Base-by-base conservation (phyloP, 768 basidiomycete species). In the Phaeotremella skinneri region DNA sequence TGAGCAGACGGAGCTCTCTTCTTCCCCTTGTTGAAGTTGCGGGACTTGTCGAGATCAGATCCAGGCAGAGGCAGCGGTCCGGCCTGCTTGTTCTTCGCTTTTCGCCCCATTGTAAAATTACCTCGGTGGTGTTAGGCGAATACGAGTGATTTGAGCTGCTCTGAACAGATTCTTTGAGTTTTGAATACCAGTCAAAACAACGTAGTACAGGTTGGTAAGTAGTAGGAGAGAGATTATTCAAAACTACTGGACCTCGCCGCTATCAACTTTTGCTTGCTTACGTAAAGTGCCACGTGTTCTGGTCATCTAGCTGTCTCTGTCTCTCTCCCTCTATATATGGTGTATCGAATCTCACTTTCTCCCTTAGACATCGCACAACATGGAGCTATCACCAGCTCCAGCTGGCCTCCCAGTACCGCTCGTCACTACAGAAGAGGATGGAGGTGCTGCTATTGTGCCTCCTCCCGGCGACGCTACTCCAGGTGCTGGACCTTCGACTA, bases 41-140 rank as follows among this genome's bases (percentile, higher is more conserved):
- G 51, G 21, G 68, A 64, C 48, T 51, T 56, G 50, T 68, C 62
- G 4, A 63, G 56, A 16, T 70, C 63, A 4, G 68, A 67, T 5
- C 72, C 74, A 0, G 66, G 64, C n/a, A 77, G 43, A 47, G 76
- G 74, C 20, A 37, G 49, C 0, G 71, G 70, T 5, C 62, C 54
- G 0, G 65, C 67, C 56, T 77, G 76, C 70, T 77, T 77, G 63
- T 72, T 70, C 56, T 64, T 60, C 50, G 70, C 69, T 66, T 72
- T 71, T 52, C 73, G 59, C 56, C 76, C 76, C 76, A 77, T 77
- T 29, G 30, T 63, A 5, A 21, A 21, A 39, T 39, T 9, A 39
- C n/a, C n/a, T 39, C n/a, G n/a, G 37, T 39, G 37, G 37, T 39
- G 37, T 9, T n/a, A n/a, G n/a, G n/a, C n/a, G n/a, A n/a, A n/a